Evolutionary conservation across 257 asterid species (phyloP), one percentile per base, ranked within the genome.

Genomic region (Misopates orontium): DNA sequence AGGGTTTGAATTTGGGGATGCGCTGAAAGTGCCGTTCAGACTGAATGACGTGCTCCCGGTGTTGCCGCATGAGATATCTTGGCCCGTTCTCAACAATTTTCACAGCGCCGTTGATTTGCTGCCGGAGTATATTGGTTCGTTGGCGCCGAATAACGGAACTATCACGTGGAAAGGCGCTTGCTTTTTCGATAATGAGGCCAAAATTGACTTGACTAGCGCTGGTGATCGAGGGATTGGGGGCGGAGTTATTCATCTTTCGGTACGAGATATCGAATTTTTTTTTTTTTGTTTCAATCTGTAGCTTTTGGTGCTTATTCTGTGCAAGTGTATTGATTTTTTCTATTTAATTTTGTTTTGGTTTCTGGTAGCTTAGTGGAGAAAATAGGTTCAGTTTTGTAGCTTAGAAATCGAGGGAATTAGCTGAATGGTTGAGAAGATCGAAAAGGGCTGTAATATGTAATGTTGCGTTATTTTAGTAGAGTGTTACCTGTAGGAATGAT

Each of bases 101-200:
- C 96, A 94, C 78, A 90, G 83, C 65, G 93, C 97, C 53, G 88
- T 90, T 60, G 99, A 94, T 78, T 82, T 94, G 82, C 65, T 94
- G 80, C 99, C 97, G 54, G 85, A 87, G 58, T 94, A 83, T 63
- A 51, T 94, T 47, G 99, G 97, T n/a, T 86, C 99, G 0, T 60
- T 94, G 82, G 66, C 96, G 60, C 99, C 99, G 6, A 68, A 82
- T 44, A 94, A 90, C 61, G 96, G 97, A 28, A 76, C 99, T 0
- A 84, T 85, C 69, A 58, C 77, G 52, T 92, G 99, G 99, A 88
- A 88, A 76, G 97, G 97, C 49, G 86, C 97, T 53, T 94, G 99
- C 64, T 94, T 94, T 28, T 68, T 36, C 19, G 91, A 87, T 12
- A 94, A 90, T 72, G 79, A 85, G 71, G 99, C 95, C 2, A 78